Base-by-base conservation (phyloP, 129 eudicot species). In the Erigeron canadensis region DNA sequence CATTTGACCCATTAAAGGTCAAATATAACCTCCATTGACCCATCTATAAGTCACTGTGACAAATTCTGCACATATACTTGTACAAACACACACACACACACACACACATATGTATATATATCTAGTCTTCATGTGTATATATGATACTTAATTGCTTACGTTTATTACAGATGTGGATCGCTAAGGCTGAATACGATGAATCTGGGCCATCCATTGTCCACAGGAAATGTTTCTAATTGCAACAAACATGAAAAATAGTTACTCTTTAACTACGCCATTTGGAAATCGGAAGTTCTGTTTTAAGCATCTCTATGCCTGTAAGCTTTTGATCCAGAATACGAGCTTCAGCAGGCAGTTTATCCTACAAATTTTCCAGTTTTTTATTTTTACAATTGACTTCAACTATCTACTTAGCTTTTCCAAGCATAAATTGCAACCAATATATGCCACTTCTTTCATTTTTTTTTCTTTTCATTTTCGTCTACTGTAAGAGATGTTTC, bases 101-200 rank as follows among this genome's bases (percentile, higher is more conserved):
- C n/a, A n/a, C n/a, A n/a, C n/a, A n/a, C n/a, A n/a, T n/a, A n/a
- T n/a, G n/a, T n/a, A n/a, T n/a, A n/a, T n/a, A n/a, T n/a, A 2
- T 48, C 21, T 37, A 37, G 54, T 40, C 2, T 69, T 44, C 45
- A 68, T 68, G 28, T 65, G 34, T 8, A 28, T 2, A 22, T 68
- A 46, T 37, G 62, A 68, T 34, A 62, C 61, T 41, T 11, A 56
- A 5, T 40, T 7, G 42, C 19, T 62, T 16, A 45, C 5, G 48
- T 11, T 73, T 17, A 12, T 42, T 44, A 67, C 69, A 81, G 84
- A 81, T 81, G 84, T 81, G 81, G 84, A 81, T 82, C 62, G 81
- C 86, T 2, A 82, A 82, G 79, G 86, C 82, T 60, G 86, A 82
- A 54, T 82, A 82, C 18, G 86, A 82, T 68, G 86, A 82, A 63